These are phyloP conservation scores for Neocucurbitaria cava DNA, from an alignment of 2,329 filamentous ascomycete species.

Conservation along the genomic window DNA sequence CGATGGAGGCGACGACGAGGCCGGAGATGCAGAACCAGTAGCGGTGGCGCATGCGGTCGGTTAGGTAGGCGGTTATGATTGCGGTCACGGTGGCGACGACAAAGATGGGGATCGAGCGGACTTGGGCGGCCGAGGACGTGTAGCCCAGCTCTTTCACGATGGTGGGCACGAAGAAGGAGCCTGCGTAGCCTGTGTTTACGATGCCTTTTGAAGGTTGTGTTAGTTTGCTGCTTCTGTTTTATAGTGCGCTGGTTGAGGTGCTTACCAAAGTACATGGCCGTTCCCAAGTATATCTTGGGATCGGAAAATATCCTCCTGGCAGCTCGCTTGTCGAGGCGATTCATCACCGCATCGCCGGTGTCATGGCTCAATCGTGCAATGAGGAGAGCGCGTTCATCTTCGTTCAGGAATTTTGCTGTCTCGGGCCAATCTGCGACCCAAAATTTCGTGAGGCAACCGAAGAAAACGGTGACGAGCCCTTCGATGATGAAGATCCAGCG, in stretches of 20 bases:
- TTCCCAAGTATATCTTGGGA: conserved; percentile 38
- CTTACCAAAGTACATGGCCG: conserved; percentile 28
- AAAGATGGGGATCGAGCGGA: conserved; percentile 50
- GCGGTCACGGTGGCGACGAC: conserved; percentile 47
- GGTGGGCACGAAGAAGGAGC: conserved; percentile 51
- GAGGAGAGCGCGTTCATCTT: conserved; percentile 37
- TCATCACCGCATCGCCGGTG: conserved; percentile 56
- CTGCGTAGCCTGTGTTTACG: conserved; percentile 57
- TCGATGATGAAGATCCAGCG: conserved; percentile 45
- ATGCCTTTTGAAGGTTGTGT: conserved; percentile 31
- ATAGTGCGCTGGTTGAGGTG: not conserved
- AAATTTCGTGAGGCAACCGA: conserved; percentile 58
- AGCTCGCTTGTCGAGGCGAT: conserved; percentile 58
- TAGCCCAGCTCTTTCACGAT: conserved; percentile 51
- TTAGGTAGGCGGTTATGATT: conserved; percentile 51
- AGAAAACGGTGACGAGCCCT: conserved; percentile 35
- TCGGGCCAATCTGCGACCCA: conserved; percentile 58
- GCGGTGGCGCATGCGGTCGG: conserved; percentile 60
- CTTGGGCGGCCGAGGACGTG: conserved; percentile 45
- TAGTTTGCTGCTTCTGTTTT: not conserved
- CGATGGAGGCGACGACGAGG: conserved; percentile 57
- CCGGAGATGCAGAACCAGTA: conserved; percentile 62
- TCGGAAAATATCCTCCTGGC: conserved; percentile 54
- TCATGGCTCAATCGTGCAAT: conserved; percentile 37
- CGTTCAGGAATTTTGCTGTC: conserved; percentile 42